phyloP scores from a whole-genome alignment of 1,139 yeast species.

The Suhomyces taliae region DNA sequence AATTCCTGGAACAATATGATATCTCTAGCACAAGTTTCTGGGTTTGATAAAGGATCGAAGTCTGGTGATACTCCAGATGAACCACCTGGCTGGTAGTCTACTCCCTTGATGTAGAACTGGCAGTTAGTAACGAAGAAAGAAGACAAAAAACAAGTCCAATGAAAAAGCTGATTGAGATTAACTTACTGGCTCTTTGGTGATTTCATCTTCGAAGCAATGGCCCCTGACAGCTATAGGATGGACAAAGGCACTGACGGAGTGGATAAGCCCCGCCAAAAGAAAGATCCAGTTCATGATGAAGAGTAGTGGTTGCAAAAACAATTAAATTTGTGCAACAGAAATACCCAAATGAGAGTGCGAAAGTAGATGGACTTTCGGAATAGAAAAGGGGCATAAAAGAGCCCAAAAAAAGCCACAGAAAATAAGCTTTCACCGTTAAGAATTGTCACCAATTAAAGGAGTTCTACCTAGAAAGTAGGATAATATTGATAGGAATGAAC shows the following conservation, averaged over 20 bases:
- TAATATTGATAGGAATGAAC: too few relatives aligned
- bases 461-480: too few relatives aligned
- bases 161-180: background rate
- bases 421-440: too few relatives aligned
- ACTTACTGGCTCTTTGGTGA: slow-evolving; percentile 74
- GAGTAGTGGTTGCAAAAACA: too few relatives aligned
- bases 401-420: too few relatives aligned
- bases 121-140: slow-evolving; percentile 10
- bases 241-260: slow-evolving; percentile 27
- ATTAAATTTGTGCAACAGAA: too few relatives aligned
- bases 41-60: slow-evolving; percentile 74
- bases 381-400: too few relatives aligned
- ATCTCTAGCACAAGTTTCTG: slow-evolving; percentile 70
- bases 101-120: slow-evolving; percentile 76
- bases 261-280: background rate
- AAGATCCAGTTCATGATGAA: background rate
- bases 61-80: slow-evolving; percentile 59
- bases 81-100: slow-evolving; percentile 89
- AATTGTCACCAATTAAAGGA: too few relatives aligned
- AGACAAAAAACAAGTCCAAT: background rate
- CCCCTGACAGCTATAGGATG: slow-evolving; percentile 67
- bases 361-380: too few relatives aligned
- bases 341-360: too few relatives aligned
- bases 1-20: slow-evolving; percentile 69
- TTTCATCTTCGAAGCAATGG: slow-evolving; percentile 70